Evolutionary conservation across 2,329 filamentous ascomycete species (phyloP).

Genomic region (Verticillium nonalfalfae): DNA sequence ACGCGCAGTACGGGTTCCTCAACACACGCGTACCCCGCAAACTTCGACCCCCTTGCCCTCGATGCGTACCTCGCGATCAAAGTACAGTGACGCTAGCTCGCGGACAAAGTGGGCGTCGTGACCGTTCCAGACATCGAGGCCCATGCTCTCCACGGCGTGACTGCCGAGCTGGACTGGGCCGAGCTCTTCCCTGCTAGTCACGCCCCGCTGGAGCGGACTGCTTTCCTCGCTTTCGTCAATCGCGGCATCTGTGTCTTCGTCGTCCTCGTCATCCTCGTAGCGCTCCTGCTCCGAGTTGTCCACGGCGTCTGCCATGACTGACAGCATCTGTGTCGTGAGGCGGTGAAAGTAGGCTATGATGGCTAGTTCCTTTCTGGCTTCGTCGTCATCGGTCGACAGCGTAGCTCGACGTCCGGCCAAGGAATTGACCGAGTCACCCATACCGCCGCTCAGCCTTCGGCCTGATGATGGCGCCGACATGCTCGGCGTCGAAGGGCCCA

Average conservation of each 20-base stretch:
- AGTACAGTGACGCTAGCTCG: slow-evolving; percentile 59
- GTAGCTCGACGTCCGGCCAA: slow-evolving; percentile 28
- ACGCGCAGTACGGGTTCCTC: neutral
- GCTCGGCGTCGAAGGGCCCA: slow-evolving; percentile 22
- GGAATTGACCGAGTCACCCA: slow-evolving; percentile 38
- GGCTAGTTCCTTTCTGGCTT: slow-evolving; percentile 56
- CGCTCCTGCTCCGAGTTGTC: slow-evolving; percentile 35
- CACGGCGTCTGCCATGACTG: slow-evolving; percentile 55
- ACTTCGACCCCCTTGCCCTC: slow-evolving; percentile 66
- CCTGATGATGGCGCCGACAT: slow-evolving; percentile 4
- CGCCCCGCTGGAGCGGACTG: slow-evolving; percentile 14
- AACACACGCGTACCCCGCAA: slow-evolving; percentile 68
- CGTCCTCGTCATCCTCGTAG: slow-evolving; percentile 24
- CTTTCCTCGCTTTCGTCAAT: slow-evolving; percentile 27
- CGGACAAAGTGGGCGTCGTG: slow-evolving; percentile 63
- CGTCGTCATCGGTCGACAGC: slow-evolving; percentile 23
- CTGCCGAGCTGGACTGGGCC: slow-evolving; percentile 51
- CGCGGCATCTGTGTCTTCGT: slow-evolving; percentile 21
- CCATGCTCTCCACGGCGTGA: slow-evolving; percentile 63
- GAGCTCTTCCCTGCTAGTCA: slow-evolving; percentile 19
- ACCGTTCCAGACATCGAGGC: slow-evolving; percentile 71
- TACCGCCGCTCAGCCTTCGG: slow-evolving; percentile 10
- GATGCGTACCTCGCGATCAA: slow-evolving; percentile 55
- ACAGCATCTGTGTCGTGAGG: slow-evolving; percentile 60
- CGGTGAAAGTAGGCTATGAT: slow-evolving; percentile 79